These are phyloP conservation scores for Prototheca cutis DNA, from an alignment of 163 green algal genomes.

Conservation along the genomic window DNA sequence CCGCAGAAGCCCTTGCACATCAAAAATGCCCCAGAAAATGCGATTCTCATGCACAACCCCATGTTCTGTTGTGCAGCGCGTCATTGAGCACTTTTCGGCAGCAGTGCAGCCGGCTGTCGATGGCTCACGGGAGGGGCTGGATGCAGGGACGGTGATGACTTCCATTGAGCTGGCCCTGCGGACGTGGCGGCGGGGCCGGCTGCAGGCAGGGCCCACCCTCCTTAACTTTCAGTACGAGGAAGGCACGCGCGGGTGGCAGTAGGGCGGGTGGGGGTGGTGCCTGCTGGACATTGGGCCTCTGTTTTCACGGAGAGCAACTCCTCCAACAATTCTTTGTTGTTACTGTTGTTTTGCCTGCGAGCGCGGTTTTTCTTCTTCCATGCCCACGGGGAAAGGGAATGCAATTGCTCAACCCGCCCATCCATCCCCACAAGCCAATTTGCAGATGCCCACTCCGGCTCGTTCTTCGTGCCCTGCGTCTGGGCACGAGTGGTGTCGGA, in stretches of 20 bases:
- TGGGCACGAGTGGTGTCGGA: slow-evolving; percentile 26
- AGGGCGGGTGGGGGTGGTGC: slow-evolving; percentile 2
- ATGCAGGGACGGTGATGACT: slow-evolving; percentile 30
- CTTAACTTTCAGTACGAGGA: slow-evolving; percentile 73
- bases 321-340: too few species aligned
- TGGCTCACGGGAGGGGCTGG: not conserved
- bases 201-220: slow-evolving; percentile 44
- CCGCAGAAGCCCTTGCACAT: too few species aligned
- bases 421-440: too few species aligned
- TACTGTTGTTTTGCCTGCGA: too few species aligned
- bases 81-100: slow-evolving; percentile 15
- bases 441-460: too few species aligned
- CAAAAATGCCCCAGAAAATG: too few species aligned
- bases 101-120: slow-evolving; percentile 8
- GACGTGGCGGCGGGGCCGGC: slow-evolving; percentile 37
- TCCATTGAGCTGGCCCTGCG: slow-evolving; percentile 25
- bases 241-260: slow-evolving; percentile 28
- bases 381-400: too few species aligned
- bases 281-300: too few species aligned
- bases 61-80: not conserved
- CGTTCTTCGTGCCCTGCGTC: slow-evolving; percentile 47
- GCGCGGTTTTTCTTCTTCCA: too few species aligned
- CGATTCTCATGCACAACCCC: too few species aligned
- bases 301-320: too few species aligned
- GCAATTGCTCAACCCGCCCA: too few species aligned